Evolutionary conservation across 2,329 filamentous ascomycete species (phyloP), one percentile per base, ranked within the genome.

Genomic region (Diaporthe humulicola): DNA sequence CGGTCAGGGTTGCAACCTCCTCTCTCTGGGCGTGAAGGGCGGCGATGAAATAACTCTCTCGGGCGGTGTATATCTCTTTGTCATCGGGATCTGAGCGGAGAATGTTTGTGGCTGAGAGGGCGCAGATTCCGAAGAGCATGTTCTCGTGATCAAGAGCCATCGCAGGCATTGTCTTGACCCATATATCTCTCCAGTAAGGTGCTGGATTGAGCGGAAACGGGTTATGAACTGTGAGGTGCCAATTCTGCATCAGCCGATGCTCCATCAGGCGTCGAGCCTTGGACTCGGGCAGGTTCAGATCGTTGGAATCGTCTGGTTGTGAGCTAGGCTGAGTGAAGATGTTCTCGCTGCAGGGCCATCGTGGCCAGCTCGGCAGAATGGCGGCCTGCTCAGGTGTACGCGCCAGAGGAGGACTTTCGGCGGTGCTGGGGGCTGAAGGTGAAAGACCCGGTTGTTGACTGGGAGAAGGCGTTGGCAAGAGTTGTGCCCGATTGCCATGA

Each of bases 201-300:
- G 76, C 76, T 3, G 79, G 77, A 19, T 73, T 72, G 17, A 77
- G 17, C 2, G 75, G 76, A 25, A 78, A 78, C 0, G 77, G 78
- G 12, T 69, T 70, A 60, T 67, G 61, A 7, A 79, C 66, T 14
- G 75, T 77, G 33, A 74, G 61, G 5, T 77, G 56, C 71, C 78
- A 80, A 54, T 81, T 78, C 33, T 80, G 79, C 77, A 81, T 79
- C 33, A 81, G 75, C 2, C 79, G 79, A 56, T 80, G 79, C 64
- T 81, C 80, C n/a, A 81, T 70, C 19, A 81, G 64, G 2, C 80
- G 79, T 9, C 80, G 76, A 7, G 69, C 60, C 3, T 70, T 77
- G 7, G 79, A 78, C 71, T 81, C 80, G 17, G 77, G 79, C 12
- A 81, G 54, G 22, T 73, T 74, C 8, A 73, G 72, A 4, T 74